Evolutionary conservation across 805 yeast genomes (phyloP), one percentile per base, ranked within the genome.

Genomic region (Lipomyces oligophaga): DNA sequence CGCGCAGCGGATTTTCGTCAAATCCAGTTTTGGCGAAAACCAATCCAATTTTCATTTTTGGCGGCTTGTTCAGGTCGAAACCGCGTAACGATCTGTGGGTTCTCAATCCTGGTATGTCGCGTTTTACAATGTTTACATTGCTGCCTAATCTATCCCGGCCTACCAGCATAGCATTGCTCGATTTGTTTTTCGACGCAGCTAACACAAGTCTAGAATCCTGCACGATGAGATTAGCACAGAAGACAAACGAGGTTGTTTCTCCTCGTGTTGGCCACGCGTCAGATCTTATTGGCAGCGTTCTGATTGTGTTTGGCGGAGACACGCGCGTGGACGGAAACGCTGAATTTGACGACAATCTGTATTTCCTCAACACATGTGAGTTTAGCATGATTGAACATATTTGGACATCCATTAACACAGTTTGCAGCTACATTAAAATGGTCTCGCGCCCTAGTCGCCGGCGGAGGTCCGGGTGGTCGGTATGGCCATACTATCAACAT

Each of bases 191-290:
- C 18, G 16, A 5, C 8, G 31, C 33, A 15, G 15, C 18, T 43
- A 31, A 36, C 34, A 31, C 19, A 6, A 7, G 18, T 21, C 6
- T 51, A 52, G 69, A 66, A 45, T 59, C 64, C 28, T 59, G 65
- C 36, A 61, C 68, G 61, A 57, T 44, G 22, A 32, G 38, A 10
- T 39, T 36, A 20, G 13, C 38, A 6, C 50, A 41, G 20, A 13
- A 32, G 16, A 13, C 38, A 4, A 33, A 33, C 22, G 80, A 84
- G 41, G 78, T 86, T 15, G 96, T 97, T 1, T 90, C 96, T 16
- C 96, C 97, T 27, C 80, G 98, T 59, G 96, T 90, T 5, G 97
- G 97, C 3, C 99, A 93, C 67, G 86, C 96, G 4, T 76, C 95
- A 1, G 84, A 89, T 7, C 73, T 90, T 27, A 82, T 95, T 51